These are phyloP conservation scores for Conticribra guillardii DNA, from an alignment of 108 stramenopile species.

Conservation along the genomic window DNA sequence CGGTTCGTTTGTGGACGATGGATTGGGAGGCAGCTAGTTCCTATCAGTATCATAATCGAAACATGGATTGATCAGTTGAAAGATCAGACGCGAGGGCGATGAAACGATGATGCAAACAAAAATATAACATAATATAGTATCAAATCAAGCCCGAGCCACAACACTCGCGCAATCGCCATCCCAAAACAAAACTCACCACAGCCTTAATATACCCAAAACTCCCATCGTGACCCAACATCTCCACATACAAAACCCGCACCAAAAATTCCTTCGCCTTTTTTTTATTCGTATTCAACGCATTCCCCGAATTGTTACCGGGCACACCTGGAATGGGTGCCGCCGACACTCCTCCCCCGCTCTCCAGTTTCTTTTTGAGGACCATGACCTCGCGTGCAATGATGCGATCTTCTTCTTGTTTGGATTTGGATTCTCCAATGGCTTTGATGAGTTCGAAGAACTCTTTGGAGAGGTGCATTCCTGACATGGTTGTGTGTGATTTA, in stretches of 20 bases:
- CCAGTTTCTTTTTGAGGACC: slow-evolving; percentile 88
- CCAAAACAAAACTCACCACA: slow-evolving; percentile 68
- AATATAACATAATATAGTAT: neutral
- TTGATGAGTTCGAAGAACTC: slow-evolving; percentile 99
- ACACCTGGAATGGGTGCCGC: slow-evolving; percentile 44
- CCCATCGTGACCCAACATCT: slow-evolving; percentile 99
- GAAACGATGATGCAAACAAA: neutral
- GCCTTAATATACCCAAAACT: slow-evolving; percentile 97
- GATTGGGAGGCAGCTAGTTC: slow-evolving; percentile 93
- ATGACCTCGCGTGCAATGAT: slow-evolving; percentile 92
- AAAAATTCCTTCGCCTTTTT: slow-evolving; percentile 97
- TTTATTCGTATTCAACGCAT: slow-evolving; percentile 62
- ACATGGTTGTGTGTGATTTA: slow-evolving; percentile 26
- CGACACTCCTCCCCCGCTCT: slow-evolving; percentile 34
- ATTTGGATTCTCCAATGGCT: slow-evolving; percentile 98
- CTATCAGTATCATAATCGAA: no score
- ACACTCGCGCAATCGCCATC: neutral
- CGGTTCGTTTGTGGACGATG: slow-evolving; percentile 92
- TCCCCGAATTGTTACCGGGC: slow-evolving; percentile 35
- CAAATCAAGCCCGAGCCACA: slow-evolving; percentile 1
- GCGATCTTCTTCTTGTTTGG: slow-evolving; percentile 99
- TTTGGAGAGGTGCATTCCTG: slow-evolving; percentile 82
- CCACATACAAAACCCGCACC: slow-evolving; percentile 96
- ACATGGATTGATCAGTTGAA: no score
- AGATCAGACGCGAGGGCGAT: no score